These are phyloP conservation scores for Ceriops zippeliana DNA, from an alignment of 345 rosid genomes.

Conservation along the genomic window DNA sequence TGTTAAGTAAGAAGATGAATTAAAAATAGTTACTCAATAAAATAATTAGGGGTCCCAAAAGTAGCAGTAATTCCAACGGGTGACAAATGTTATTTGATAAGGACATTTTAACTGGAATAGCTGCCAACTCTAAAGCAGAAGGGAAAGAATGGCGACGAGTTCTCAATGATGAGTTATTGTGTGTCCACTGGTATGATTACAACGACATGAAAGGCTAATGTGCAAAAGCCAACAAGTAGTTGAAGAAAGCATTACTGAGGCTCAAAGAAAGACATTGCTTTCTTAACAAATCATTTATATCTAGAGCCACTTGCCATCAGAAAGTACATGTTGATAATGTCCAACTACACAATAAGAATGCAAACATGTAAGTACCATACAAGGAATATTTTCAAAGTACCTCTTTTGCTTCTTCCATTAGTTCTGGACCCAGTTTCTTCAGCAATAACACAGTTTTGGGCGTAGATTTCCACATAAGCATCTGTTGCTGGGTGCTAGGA, in stretches of 20 bases:
- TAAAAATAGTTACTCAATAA: too few species aligned
- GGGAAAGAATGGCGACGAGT: not conserved
- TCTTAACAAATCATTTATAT: not conserved
- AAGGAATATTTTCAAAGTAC: slow-evolving; percentile 28
- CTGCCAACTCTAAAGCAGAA: not conserved
- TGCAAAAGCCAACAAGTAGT: not conserved
- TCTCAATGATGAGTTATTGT: too few species aligned
- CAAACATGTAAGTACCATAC: not conserved
- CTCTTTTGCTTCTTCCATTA: slow-evolving; percentile 97
- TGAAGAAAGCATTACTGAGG: not conserved
- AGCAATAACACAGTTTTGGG: slow-evolving; percentile 84
- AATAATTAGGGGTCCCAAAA: too few species aligned
- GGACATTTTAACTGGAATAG: not conserved
- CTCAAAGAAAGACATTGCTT: not conserved
- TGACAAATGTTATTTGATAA: too few species aligned
- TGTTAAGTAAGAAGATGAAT: too few species aligned
- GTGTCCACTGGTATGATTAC: too few species aligned
- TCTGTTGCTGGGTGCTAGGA: slow-evolving; percentile 98
- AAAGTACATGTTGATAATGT: too few species aligned
- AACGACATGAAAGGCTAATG: too few species aligned
- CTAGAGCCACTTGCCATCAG: not conserved
- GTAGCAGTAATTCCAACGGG: too few species aligned
- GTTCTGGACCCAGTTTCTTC: slow-evolving; percentile 88
- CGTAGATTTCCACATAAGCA: slow-evolving; percentile 97
- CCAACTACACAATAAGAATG: not conserved